Percentiles rank a stretch among this genome's conserved stretches.
phyloP scores from a whole-genome alignment of 2,329 filamentous ascomycete genomes.

The Decorospora gaudefroyi region DNA sequence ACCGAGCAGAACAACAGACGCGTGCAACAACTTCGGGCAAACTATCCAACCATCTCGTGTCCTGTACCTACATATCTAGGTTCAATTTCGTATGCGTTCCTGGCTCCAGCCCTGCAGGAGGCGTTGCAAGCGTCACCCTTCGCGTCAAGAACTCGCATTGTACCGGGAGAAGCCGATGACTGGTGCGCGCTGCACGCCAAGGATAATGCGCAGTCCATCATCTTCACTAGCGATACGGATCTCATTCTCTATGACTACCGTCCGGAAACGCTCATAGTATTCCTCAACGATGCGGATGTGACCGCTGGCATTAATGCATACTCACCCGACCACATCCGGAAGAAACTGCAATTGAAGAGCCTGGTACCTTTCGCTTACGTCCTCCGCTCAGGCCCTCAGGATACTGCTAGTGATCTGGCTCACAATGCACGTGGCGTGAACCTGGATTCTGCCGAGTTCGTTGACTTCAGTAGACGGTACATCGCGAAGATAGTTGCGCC shows the following conservation, averaged over 20 bases:
- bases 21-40: constrained; percentile 57
- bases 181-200: constrained; percentile 72
- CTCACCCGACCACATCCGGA: constrained; percentile 52
- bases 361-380: constrained; percentile 50
- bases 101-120: constrained; percentile 78
- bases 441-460: constrained; percentile 25
- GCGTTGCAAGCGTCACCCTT: constrained; percentile 57
- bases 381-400: constrained; percentile 42
- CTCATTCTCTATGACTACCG: constrained; percentile 75
- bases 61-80: constrained; percentile 37
- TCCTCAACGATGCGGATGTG: constrained; percentile 67
- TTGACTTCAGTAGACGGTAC: constrained; percentile 42
- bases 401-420: constrained; percentile 36
- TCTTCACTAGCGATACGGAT: constrained; percentile 86
- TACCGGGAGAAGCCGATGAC: constrained; percentile 82
- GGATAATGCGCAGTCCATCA: constrained; percentile 61
- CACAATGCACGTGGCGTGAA: constrained; percentile 30
- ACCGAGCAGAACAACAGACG: constrained; percentile 62
- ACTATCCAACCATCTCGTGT: constrained; percentile 30
- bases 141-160: constrained; percentile 59
- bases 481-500: constrained; percentile 10
- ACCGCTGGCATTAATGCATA: constrained; percentile 45
- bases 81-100: constrained; percentile 64
- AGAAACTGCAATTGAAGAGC: constrained; percentile 51
- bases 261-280: constrained; percentile 63